Evolutionary conservation across 2,329 filamentous ascomycete species (phyloP), one percentile per base, ranked within the genome.

Genomic region (Aureobasidium musti): DNA sequence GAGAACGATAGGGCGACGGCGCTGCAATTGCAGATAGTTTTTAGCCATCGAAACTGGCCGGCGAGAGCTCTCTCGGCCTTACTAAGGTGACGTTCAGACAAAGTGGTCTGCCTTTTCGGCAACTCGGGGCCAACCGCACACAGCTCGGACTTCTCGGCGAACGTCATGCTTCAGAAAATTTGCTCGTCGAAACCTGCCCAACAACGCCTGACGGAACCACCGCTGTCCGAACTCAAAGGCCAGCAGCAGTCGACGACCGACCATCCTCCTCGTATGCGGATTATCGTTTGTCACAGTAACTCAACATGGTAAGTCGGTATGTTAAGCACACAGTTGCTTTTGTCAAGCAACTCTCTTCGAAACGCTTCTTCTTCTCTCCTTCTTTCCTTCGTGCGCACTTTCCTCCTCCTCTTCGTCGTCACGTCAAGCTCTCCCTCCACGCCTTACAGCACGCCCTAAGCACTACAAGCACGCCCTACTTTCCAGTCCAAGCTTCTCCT

Each of bases 161-260:
- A 64, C 61, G 61, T 64, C 61, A 64, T 64, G n/a, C 11, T 26
- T 45, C 2, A 47, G 61, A 64, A 54, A 64, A 64, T 64, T 64
- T 64, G 61, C 61, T 64, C 49, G 50, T 14, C 61, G 17, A 45
- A 54, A 41, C 33, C 33, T 43, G 47, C 45, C 23, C 60, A 63
- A 52, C 60, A 63, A 63, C 57, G 57, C 30, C 2, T n/a, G 53
- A 23, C 43, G 21, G 54, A 30, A 45, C 43, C 59, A 39, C 13
- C 35, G 5, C n/a, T 28, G 7, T 14, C 45, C 60, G 35, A 64
- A 64, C 19, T 30, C 47, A 43, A 54, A 45, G 8, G 5, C 5
- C 19, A 26, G 7, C 53, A 26, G 54, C 57, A 61, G 28, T 61
- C 41, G 57, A 61, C 57, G 17, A 49, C 57, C 57, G 41, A 61